These are phyloP conservation scores for Nematodospora anomalae DNA, from an alignment of 1,139 yeast species.

Conservation along the genomic window DNA sequence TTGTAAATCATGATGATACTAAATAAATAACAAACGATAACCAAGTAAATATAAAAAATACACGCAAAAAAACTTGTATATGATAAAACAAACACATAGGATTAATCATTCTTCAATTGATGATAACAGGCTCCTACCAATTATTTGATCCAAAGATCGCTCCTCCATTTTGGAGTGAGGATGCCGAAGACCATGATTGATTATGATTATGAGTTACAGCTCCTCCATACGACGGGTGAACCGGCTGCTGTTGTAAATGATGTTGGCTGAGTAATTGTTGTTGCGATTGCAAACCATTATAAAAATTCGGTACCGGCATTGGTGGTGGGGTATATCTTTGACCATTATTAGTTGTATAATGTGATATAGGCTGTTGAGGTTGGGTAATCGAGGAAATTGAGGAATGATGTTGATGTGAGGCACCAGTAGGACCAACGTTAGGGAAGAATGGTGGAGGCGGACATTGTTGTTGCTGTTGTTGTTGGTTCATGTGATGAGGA, in stretches of 20 bases:
- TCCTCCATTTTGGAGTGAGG: constrained; percentile 10
- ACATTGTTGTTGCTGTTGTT: constrained; percentile 6
- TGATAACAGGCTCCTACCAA: constrained; percentile 6
- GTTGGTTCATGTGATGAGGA: constrained; percentile 6
- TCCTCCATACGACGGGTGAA: background rate
- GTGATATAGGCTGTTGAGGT: constrained; percentile 8
- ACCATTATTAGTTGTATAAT: constrained; percentile 11
- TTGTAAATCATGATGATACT: background rate
- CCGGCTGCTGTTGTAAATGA: constrained; percentile 1
- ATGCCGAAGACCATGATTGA: constrained; percentile 14
- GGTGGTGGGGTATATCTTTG: constrained; percentile 11
- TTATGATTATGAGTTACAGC: constrained; percentile 9
- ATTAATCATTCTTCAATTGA: background rate
- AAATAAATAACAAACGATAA: background rate
- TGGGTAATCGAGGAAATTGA: constrained; percentile 11
- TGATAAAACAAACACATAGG: constrained; percentile 1
- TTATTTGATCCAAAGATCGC: constrained; percentile 10
- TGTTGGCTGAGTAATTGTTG: constrained; percentile 5
- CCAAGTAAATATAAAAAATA: background rate
- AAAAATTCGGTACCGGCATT: constrained; percentile 4
- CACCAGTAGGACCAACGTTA: constrained; percentile 1
- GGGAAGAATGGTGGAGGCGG: constrained; percentile 5
- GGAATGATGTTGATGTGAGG: constrained; percentile 10
- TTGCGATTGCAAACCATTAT: constrained; percentile 5
- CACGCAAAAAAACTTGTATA: background rate